Evolutionary conservation across 257 asterid genomes (phyloP), one percentile per base, ranked within the genome.

Genomic region (Penstemon eatonii): DNA sequence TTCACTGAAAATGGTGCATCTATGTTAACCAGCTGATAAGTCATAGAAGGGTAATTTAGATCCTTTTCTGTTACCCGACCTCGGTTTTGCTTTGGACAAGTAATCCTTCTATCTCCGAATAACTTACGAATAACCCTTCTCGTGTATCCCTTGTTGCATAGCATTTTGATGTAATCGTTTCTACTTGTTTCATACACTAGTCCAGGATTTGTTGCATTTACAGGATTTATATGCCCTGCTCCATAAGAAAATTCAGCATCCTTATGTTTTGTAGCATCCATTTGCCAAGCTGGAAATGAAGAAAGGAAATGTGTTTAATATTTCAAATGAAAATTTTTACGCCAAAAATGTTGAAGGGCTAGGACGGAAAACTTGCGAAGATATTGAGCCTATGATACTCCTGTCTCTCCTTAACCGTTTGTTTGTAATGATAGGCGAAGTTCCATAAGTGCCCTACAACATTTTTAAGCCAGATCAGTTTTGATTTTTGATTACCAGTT

Each of bases 1-100:
- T 18, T 66, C 9, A 71, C 70, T 4, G 70, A 56, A 8, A 74
- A 49, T 7, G 68, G 39, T 6, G 4, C 52, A 6, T 18, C 25
- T 5, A 1, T 2, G 15, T 25, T 25, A 38, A 65, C 78, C 18
- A 15, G 18, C 8, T 58, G 11, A 18, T 54, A 40, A 8, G 74
- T 9, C 79, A 83, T 65, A 3, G 85, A 74, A 57, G 85, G 81
- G 70, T 79, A 82, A 41, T 79, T 82, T 7, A 82, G 60, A 51
- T 79, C 79, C 53, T 59, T 49, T 36, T 1, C 50, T 10, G 68
- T 38, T 19, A 8, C 62, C 60, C 13, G 46, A 38, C 1, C 60
- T 75, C 56, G 57, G 36, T 42, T 42, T 3, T n/a, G 33, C 13
- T 63, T 64, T 7, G 75, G 37, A 66, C 80, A 70, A 13, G 8